These are phyloP conservation scores for Hyphopichia pseudoburtonii DNA, from an alignment of 1,139 yeast species.

Conservation along the genomic window DNA sequence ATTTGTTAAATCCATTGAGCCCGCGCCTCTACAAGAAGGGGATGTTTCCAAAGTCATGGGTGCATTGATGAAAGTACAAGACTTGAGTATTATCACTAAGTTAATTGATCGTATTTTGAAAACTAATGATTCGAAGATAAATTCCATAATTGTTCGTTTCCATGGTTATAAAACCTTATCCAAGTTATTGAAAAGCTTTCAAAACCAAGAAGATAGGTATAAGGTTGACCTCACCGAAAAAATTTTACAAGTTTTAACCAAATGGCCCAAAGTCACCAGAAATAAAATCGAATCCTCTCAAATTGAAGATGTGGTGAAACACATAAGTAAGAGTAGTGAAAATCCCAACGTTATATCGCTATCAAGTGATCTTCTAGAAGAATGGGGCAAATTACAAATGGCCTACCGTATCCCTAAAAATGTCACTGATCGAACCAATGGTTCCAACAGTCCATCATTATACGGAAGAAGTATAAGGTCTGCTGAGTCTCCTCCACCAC, in stretches of 20 bases:
- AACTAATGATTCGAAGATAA: conserved; percentile 55
- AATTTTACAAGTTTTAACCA: conserved; percentile 56
- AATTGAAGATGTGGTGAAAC: conserved; percentile 63
- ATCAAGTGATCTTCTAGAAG: conserved; percentile 50
- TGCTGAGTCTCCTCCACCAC: conserved; percentile 12
- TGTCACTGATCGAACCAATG: conserved; percentile 7
- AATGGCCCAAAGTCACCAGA: conserved; percentile 81
- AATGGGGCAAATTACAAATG: conserved; percentile 77
- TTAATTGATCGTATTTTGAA: conserved; percentile 65
- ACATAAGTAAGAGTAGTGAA: conserved; percentile 32
- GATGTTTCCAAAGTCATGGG: conserved; percentile 83
- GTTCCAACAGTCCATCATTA: conserved; percentile 2
- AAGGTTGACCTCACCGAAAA: conserved; percentile 41
- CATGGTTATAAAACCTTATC: conserved; percentile 88
- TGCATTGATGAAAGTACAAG: conserved; percentile 76
- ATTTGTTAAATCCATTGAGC: conserved; percentile 60
- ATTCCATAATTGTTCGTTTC: conserved; percentile 63
- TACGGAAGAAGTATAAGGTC: conserved; percentile 3
- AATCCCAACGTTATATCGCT: conserved; percentile 33
- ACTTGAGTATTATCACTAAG: conserved; percentile 61
- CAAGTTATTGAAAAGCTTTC: conserved; percentile 49
- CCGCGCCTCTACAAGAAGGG: conserved; percentile 49
- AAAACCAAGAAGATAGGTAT: conserved; percentile 16
- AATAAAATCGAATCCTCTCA: conserved; percentile 80
- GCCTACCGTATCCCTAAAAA: conserved; percentile 79